Percentiles rank a stretch among this genome's conserved stretches.
These are phyloP conservation scores for Coprinopsis strossmayeri DNA, from an alignment of 768 basidiomycete species.

Conservation along the genomic window DNA sequence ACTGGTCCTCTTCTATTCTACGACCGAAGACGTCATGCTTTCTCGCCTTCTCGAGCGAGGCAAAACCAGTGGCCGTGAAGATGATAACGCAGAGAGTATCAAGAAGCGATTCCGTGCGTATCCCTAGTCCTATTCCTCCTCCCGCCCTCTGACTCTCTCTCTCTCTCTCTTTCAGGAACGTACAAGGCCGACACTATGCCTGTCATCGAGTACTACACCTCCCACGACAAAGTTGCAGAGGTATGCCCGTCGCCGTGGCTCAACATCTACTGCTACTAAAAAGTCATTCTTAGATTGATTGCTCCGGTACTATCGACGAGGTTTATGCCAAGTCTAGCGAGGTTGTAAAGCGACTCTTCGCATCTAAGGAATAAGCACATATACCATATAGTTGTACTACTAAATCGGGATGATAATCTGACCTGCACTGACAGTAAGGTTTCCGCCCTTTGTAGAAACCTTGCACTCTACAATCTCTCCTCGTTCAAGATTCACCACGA, in stretches of 20 bases:
- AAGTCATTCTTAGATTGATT: slow-evolving; percentile 48
- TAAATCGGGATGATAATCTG: too few species aligned
- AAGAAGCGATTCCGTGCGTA: slow-evolving; percentile 90
- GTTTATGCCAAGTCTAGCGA: slow-evolving; percentile 54
- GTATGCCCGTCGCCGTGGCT: slow-evolving; percentile 28
- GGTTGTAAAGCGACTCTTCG: slow-evolving; percentile 34
- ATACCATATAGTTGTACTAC: too few species aligned
- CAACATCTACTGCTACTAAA: background rate
- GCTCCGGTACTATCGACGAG: slow-evolving; percentile 58
- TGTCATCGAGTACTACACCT: slow-evolving; percentile 78
- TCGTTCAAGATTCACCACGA: slow-evolving; percentile 52
- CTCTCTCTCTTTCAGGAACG: slow-evolving; percentile 45
- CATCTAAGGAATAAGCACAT: slow-evolving; percentile 18
- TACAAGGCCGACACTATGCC: slow-evolving; percentile 89
- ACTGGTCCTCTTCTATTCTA: slow-evolving; percentile 79
- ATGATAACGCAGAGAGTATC: slow-evolving; percentile 93
- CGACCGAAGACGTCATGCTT: slow-evolving; percentile 84
- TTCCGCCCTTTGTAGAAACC: background rate
- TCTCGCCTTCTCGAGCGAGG: slow-evolving; percentile 80
- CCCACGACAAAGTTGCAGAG: slow-evolving; percentile 67
- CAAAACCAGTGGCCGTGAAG: slow-evolving; percentile 92
- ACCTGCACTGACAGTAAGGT: background rate
- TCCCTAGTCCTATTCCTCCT: slow-evolving; percentile 1
- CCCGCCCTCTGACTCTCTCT: background rate
- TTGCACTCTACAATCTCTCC: slow-evolving; percentile 45